Percentiles rank a stretch among this genome's conserved stretches.
phyloP scores from a whole-genome alignment of 75 land plant genomes.

The Pinus tabuliformis region DNA sequence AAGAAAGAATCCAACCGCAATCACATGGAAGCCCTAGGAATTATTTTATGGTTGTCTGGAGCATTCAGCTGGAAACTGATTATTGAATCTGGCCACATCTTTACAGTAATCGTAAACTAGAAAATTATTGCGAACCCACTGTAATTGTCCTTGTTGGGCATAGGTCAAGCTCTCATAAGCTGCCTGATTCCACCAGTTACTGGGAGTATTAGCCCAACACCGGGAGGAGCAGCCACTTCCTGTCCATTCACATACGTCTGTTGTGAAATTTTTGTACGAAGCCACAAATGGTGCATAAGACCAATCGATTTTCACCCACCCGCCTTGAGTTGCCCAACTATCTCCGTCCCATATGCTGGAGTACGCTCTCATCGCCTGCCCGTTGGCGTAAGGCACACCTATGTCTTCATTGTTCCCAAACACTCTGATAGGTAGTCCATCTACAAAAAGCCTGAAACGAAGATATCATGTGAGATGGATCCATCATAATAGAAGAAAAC shows the following conservation, averaged over 20 bases:
- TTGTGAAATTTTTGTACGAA: constrained; percentile 4
- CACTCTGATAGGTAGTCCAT: constrained; percentile 35
- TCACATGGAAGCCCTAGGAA: too few relatives aligned
- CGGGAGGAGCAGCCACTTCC: background rate
- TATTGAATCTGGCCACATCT: too few relatives aligned
- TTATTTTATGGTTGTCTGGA: too few relatives aligned
- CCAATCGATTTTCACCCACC: constrained; percentile 30
- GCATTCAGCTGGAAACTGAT: too few relatives aligned
- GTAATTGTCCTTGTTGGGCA: too few relatives aligned
- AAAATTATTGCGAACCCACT: too few relatives aligned
- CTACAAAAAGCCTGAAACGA: constrained; percentile 32
- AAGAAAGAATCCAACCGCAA: too few relatives aligned
- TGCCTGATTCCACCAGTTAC: constrained; percentile 4
- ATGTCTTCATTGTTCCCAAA: constrained; percentile 30
- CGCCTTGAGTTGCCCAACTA: constrained; percentile 36
- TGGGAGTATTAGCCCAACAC: background rate
- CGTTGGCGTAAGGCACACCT: constrained; percentile 37
- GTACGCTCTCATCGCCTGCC: constrained; percentile 27
- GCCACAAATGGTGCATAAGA: constrained; percentile 27
- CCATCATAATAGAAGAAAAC: background rate
- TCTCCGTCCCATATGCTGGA: constrained; percentile 33
- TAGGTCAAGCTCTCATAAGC: background rate
- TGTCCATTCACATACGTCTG: constrained; percentile 8
- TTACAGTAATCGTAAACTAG: too few relatives aligned
- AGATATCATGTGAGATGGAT: background rate